phyloP scores from a whole-genome alignment of 1,284 basidiomycete species.

The Irpex sp. region DNA sequence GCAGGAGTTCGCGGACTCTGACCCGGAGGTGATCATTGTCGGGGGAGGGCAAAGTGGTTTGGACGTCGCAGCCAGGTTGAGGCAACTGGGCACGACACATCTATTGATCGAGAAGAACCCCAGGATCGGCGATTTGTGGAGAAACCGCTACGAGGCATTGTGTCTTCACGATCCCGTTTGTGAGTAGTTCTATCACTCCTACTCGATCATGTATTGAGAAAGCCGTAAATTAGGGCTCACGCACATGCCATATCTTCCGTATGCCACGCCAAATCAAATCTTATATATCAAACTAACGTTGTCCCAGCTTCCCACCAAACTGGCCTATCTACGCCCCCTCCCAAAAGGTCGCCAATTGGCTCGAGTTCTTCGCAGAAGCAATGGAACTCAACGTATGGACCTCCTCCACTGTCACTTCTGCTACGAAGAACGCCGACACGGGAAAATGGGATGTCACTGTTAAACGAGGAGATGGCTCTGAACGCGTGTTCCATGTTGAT shows the following conservation, averaged over 20 bases:
- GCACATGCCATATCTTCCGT: slow-evolving; percentile 50
- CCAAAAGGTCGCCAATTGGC: slow-evolving; percentile 61
- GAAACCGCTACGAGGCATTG: slow-evolving; percentile 54
- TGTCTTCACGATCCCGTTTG: slow-evolving; percentile 66
- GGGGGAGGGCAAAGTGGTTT: slow-evolving; percentile 69
- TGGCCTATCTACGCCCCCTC: slow-evolving; percentile 66
- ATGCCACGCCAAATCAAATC: slow-evolving; percentile 6
- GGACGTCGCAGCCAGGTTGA: slow-evolving; percentile 55
- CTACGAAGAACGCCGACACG: slow-evolving; percentile 40
- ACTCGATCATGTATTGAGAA: not conserved
- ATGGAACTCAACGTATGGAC: slow-evolving; percentile 70
- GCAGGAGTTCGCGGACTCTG: slow-evolving; percentile 33
- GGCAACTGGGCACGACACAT: slow-evolving; percentile 46
- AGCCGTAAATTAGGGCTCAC: slow-evolving; percentile 40
- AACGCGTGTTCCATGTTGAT: slow-evolving; percentile 47
- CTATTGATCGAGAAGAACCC: slow-evolving; percentile 52
- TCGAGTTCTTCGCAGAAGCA: slow-evolving; percentile 61
- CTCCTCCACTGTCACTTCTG: slow-evolving; percentile 42
- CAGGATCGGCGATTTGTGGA: slow-evolving; percentile 58
- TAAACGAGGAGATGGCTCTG: slow-evolving; percentile 35
- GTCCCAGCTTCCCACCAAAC: slow-evolving; percentile 45
- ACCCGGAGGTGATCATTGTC: slow-evolving; percentile 50
- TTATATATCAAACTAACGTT: not conserved
- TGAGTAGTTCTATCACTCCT: slow-evolving; percentile 35
- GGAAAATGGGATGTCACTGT: slow-evolving; percentile 56